Base-by-base conservation (phyloP, 2,329 filamentous ascomycete genomes). In the Hymenoscyphus fraxineus region DNA sequence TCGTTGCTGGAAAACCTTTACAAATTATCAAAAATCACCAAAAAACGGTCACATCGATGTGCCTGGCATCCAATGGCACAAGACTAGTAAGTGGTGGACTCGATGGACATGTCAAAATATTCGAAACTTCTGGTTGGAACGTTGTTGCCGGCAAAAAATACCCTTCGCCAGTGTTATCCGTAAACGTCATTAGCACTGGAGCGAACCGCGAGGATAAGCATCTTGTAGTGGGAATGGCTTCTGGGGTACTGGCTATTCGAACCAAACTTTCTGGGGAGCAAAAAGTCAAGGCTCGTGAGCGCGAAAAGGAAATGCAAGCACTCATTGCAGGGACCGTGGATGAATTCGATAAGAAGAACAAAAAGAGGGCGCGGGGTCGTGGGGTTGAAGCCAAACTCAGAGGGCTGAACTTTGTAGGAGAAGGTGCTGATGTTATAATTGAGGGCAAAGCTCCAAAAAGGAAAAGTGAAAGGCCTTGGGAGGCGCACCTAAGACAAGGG, bases 71-170 rank as follows among this genome's bases (percentile, higher is more conserved):
- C 56, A 86, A 90, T 70, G 91, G 91, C 58, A 87, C 87, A 60
- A 87, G 95, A 60, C 83, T 99, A 64, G 85, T 99, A 62, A 93
- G 89, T 69, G 95, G 93, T 77, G 93, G 89, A 22, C 83, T 99
- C 57, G 95, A 99, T 76, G 96, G 95, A 10, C 95, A 98, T 78
- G 88, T 98, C 79, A 99, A 99, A 79, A 87, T 99, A 47, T 98
- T 96, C 73, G 94, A 98, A 78, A 97, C 93, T 0, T 88, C 88
- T 0, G 89, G 87, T 60, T 99, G 95, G 95, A 97, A 97, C 75
- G 91, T 98, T 7, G 93, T 98, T n/a, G 90, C 92, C 47, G 94
- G 92, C 60, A 87, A 90, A 66, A 99, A 98, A 79, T 99, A 98
- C 78, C 89, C 92, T 5, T 91, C 92, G 1, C 95, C 95, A 0